phyloP scores from a whole-genome alignment of 129 eudicot species.

The Deinandra increscens region DNA sequence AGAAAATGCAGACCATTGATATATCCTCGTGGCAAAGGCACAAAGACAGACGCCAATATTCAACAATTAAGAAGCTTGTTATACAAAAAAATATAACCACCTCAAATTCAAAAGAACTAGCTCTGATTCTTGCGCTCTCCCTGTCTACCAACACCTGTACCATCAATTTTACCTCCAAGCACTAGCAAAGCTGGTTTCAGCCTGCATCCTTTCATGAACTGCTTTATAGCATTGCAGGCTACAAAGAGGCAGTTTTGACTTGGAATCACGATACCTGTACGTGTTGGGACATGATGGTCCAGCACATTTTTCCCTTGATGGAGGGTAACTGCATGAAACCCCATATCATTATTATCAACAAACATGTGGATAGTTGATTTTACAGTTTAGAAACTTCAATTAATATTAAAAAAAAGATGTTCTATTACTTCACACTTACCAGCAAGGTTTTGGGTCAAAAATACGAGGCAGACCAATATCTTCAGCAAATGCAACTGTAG shows the following conservation, averaged over 20 bases:
- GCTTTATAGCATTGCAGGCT: constrained; percentile 95
- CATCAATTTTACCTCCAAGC: constrained; percentile 12
- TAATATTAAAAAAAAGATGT: not conserved
- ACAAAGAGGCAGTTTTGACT: constrained; percentile 81
- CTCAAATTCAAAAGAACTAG: constrained; percentile 18
- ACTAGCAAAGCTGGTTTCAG: constrained; percentile 41
- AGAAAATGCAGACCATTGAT: too few relatives aligned
- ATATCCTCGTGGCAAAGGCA: not conserved
- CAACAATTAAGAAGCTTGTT: constrained; percentile 8
- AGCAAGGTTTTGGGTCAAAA: constrained; percentile 56
- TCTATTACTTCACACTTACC: constrained; percentile 34
- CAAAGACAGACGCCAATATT: not conserved
- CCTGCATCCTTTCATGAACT: constrained; percentile 46
- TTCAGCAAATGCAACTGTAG: too few relatives aligned
- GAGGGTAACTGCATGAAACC: constrained; percentile 65
- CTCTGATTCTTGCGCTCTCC: constrained; percentile 11
- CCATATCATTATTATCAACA: constrained; percentile 16
- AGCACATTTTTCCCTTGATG: too few relatives aligned
- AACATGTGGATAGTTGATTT: not conserved
- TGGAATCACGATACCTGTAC: constrained; percentile 87
- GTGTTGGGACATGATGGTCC: constrained; percentile 77
- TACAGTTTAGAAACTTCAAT: not conserved
- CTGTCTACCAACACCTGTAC: constrained; percentile 24
- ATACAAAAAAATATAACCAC: not conserved
- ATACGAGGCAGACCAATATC: constrained; percentile 77